Evolutionary conservation across 2,329 filamentous ascomycete genomes (phyloP), one percentile per base, ranked within the genome.

Genomic region (Aspergillus felis): DNA sequence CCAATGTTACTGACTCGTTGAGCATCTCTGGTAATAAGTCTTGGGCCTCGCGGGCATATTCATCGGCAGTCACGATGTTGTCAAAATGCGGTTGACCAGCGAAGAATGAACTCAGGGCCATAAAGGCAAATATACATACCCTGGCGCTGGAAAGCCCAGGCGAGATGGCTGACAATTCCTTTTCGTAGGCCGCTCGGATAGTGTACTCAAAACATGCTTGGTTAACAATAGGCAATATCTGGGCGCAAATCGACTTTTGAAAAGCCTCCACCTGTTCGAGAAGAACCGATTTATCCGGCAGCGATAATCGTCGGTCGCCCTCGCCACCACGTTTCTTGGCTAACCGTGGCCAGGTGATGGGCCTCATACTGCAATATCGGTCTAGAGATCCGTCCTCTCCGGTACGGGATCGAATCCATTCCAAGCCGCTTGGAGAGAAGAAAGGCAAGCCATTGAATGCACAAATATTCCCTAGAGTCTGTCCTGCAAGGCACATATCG

Each of bases 51-150:
- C 25, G 35, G 14, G 44, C 49, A 44, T 52, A 51, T 17, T 56
- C n/a, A 8, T 46, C 53, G 20, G 48, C n/a, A n/a, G 35, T n/a
- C 4, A 29, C 25, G 27, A 38, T 17, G 12, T 17, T 38, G 32
- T 38, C 32, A 17, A 17, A 1, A 38, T 38, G 32, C 14, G 38
- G 3, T 9, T 42, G 10, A 14, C 17, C 25, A 9, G 20, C 42
- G 28, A n/a, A 46, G 35, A 24, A 32, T 2, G 59, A 50, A 12
- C 41, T 32, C 8, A 59, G 12, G 0, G 59, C 54, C 29, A 61
- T 32, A 41, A 61, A 61, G 0, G 59, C 52, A 22, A 57, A 56
- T 1, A 61, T 17, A 24, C 59, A 61, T 2, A 57, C 54, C n/a
- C 32, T 59, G 24, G 54, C 57, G n/a, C 50, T 55, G 20, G 14